Base-by-base conservation (phyloP, 78 protist species). In the Dictyostelium brefeldianum region DNA sequence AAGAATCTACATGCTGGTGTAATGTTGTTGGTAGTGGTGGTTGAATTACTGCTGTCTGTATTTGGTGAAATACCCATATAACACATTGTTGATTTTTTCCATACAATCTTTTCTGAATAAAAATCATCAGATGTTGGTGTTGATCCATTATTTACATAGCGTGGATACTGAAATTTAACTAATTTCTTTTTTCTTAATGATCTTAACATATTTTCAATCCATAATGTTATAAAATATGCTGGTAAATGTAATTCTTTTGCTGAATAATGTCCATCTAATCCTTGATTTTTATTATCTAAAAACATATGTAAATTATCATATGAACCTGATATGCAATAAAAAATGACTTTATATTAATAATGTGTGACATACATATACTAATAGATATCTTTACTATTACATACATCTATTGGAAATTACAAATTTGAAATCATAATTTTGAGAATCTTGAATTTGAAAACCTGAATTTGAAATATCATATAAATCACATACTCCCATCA, bases 151-250 rank as follows among this genome's bases (percentile, higher is more conserved):
- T 36, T 3, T 36, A 36, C 43, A 36, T 82, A 82, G 25, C 80
- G 50, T 1, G 89, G 89, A 82, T 82, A 82, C 22, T 43, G n/a
- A 53, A 82, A 82, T 22, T 69, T 82, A 4, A 82, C 79, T 1
- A n/a, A 15, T 20, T 82, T 69, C 10, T 69, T 51, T 31, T 27
- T 64, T 11, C 48, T 62, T 48, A 82, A 36, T 31, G 77, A 82
- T 51, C 73, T 69, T n/a, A 82, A 48, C 78, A 82, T 82, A 82
- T 82, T 64, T 51, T 36, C 47, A 17, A 69, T 50, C 89, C 89
- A 82, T 20, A 82, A 50, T 29, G 78, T 27, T 17, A 22, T 18
- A 51, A 82, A 82, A 22, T 82, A 69, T 17, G 47, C n/a, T 67
- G 89, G 89, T 69, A 82, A 67, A 25, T 81, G n/a, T 47, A 81